These are phyloP conservation scores for Chaetomium cochliodes DNA, from an alignment of 495 filamentous ascomycete genomes.

Conservation along the genomic window DNA sequence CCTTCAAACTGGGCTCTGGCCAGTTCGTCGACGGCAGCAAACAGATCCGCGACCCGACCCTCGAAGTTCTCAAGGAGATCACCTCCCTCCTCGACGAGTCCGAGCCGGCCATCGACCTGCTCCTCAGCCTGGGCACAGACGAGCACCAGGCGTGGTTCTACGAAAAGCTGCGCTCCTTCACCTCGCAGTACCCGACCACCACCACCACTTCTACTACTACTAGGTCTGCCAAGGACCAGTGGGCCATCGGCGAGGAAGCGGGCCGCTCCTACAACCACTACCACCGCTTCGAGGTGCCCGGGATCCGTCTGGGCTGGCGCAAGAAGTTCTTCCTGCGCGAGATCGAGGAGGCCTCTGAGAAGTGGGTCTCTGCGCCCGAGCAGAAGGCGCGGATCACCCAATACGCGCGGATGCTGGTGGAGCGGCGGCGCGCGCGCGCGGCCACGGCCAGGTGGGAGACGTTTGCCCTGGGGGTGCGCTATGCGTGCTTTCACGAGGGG, in stretches of 20 bases:
- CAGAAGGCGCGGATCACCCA: slow-evolving; percentile 22
- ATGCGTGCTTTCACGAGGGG: slow-evolving; percentile 31
- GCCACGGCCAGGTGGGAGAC: slow-evolving; percentile 36
- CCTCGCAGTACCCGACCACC: neutral
- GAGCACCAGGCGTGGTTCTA: slow-evolving; percentile 39
- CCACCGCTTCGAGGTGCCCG: slow-evolving; percentile 33
- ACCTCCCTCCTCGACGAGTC: slow-evolving; percentile 25
- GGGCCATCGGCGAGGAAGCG: slow-evolving; percentile 23
- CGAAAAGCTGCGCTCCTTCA: slow-evolving; percentile 26
- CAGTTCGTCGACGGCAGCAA: slow-evolving; percentile 40
- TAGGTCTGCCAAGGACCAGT: slow-evolving; percentile 1
- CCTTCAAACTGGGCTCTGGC: slow-evolving; percentile 36
- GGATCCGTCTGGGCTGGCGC: slow-evolving; percentile 29
- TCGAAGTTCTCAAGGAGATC: slow-evolving; percentile 36
- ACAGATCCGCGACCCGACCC: slow-evolving; percentile 36
- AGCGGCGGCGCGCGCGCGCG: slow-evolving; percentile 26
- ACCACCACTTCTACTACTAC: too few species aligned
- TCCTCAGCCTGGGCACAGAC: slow-evolving; percentile 35
- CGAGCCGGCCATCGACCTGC: slow-evolving; percentile 31
- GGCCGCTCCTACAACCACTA: slow-evolving; percentile 30
- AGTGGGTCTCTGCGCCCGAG: slow-evolving; percentile 23
- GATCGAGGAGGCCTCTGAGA: slow-evolving; percentile 32
- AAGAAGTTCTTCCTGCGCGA: slow-evolving; percentile 28
- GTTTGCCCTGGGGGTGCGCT: slow-evolving; percentile 36
- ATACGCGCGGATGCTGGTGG: slow-evolving; percentile 31